These are phyloP conservation scores for Nevesoporus exiguus DNA, from an alignment of 768 basidiomycete genomes.

Conservation along the genomic window DNA sequence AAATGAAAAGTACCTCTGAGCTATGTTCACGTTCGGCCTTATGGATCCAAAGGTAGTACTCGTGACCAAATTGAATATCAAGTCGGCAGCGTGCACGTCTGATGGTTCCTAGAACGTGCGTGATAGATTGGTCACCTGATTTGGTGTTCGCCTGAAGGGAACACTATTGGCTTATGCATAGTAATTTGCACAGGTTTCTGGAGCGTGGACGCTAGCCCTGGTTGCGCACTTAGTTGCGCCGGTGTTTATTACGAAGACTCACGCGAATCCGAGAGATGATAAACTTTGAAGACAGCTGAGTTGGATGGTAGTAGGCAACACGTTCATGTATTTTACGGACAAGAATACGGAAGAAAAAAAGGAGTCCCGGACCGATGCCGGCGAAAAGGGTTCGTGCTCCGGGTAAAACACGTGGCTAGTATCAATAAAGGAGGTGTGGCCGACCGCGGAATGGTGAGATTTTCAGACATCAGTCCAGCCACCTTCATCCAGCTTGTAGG, in stretches of 20 bases:
- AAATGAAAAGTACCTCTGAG: too few relatives aligned
- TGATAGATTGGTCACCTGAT: background rate
- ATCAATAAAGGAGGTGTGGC: background rate
- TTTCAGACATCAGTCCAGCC: slow-evolving; percentile 81
- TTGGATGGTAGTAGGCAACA: background rate
- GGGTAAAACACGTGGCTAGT: background rate
- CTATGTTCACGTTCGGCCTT: too few relatives aligned
- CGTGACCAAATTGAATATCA: too few relatives aligned
- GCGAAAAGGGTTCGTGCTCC: too few relatives aligned
- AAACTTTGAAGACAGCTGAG: background rate
- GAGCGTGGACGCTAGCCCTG: too few relatives aligned
- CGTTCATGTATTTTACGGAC: background rate
- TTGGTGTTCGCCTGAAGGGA: background rate
- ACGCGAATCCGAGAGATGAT: background rate
- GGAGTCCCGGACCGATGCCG: background rate
- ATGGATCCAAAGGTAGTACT: too few relatives aligned
- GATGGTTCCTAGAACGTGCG: background rate
- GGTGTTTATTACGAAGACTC: background rate
- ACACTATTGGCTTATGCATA: too few relatives aligned
- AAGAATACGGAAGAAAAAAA: background rate
- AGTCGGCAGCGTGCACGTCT: background rate
- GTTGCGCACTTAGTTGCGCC: background rate
- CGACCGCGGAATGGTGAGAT: background rate
- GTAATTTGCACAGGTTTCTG: background rate
- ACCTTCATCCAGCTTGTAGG: slow-evolving; percentile 88